A percentile compares a stretch with the other conserved stretches of the same genome.
Evolutionary conservation across 202 grass and related monocot genomes (phyloP).

Genomic region (Sporobolus alterniflorus): DNA sequence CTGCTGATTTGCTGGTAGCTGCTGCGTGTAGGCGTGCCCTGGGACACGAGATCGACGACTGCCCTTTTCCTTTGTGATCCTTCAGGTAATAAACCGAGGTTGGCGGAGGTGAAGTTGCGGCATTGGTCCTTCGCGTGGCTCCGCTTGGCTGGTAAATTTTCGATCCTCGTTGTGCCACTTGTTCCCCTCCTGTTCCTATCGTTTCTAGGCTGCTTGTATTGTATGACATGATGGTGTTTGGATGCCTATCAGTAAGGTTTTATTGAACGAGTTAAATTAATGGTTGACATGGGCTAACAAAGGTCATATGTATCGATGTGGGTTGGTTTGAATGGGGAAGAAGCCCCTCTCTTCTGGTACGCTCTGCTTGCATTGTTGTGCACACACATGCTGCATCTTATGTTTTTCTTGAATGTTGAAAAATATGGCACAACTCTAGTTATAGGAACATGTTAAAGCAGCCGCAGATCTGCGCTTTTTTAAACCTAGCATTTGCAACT

Average conservation of each 20-base stretch:
- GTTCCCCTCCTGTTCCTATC: background rate
- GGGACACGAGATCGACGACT: background rate
- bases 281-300: background rate
- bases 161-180: background rate
- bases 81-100: conserved; percentile 3
- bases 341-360: background rate
- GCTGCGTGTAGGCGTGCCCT: background rate
- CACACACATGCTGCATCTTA: background rate
- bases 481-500: background rate
- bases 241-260: background rate
- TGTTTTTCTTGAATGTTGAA: background rate
- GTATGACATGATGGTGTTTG: background rate
- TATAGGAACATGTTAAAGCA: background rate
- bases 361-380: background rate
- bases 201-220: background rate
- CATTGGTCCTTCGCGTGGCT: background rate
- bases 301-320: background rate
- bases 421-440: background rate
- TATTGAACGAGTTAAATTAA: background rate
- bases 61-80: background rate
- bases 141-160: conserved; percentile 23
- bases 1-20: background rate
- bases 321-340: background rate
- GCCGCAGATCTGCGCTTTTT: background rate
- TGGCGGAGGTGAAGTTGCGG: background rate